Base-by-base conservation (phyloP, 805 yeast genomes). In the Candida khao-thaluensis region DNA sequence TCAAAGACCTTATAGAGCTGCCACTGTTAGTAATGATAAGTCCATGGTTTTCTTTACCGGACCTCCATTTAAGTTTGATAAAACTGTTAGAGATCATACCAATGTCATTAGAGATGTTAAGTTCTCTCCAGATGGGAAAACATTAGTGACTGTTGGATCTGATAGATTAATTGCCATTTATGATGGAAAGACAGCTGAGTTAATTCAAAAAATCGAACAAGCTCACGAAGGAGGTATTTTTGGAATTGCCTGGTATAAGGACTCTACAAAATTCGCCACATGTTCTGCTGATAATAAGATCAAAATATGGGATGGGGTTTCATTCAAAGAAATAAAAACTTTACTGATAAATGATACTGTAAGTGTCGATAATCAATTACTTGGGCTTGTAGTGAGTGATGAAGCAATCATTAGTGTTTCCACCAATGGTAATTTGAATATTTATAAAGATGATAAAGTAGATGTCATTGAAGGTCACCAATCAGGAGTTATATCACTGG, bases 1-100 rank as follows among this genome's bases (percentile, higher is more conserved):
- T 15, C 77, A 75, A 47, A 78, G 99, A 61, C 99, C 99, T 7
- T 87, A 85, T 67, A 72, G 96, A 41, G 96, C 96, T 0, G 95
- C 85, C 5, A 89, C 98, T 2, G 97, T 84, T 7, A 78, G 95
- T 27, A 96, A 90, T 56, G 98, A 93, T 58, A 79, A 81, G 38
- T 82, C 86, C 1, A 62, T 90, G 48, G 95, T 90, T 2, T 89
- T 89, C 56, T 80, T 76, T 56, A 80, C 81, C 38, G 98, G 98
- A 1, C 96, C 97, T 3, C 99, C 99, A 0, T 93, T 90, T 72
- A 86, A 86, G 58, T 93, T 91, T 56, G 71, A 76, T 30, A 72
- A 77, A 30, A 79, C 90, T 53, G 77, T 80, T 34, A 73, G 95
- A 50, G 83, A 81, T 4, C 97, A 91, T 60, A 66, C 78, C 12